Percentiles rank a stretch among this genome's conserved stretches.
phyloP scores from a whole-genome alignment of 2,329 filamentous ascomycete species.

The Colletotrichum sp. region DNA sequence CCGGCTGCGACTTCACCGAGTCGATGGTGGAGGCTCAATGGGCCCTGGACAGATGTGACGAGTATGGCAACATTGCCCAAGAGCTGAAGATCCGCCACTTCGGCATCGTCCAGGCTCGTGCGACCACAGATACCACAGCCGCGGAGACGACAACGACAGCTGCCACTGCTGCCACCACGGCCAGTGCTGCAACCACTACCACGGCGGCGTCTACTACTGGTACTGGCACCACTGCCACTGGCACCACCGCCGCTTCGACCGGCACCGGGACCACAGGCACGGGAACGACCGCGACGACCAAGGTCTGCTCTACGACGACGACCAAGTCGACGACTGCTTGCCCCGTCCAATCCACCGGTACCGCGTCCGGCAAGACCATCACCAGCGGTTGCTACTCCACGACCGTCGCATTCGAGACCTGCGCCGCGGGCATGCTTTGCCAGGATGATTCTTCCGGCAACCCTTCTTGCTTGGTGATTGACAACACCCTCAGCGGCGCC shows the following conservation, averaged over 20 bases:
- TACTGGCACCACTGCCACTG: slow-evolving; percentile 30
- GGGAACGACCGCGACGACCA: background rate
- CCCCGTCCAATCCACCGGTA: slow-evolving; percentile 36
- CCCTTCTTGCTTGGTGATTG: slow-evolving; percentile 47
- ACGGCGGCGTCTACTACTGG: background rate
- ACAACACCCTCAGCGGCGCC: slow-evolving; percentile 43
- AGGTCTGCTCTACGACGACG: slow-evolving; percentile 31
- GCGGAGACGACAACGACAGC: slow-evolving; percentile 13
- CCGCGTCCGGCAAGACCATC: slow-evolving; percentile 45
- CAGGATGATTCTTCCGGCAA: slow-evolving; percentile 41
- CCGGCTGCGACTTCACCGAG: slow-evolving; percentile 37
- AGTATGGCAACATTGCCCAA: background rate
- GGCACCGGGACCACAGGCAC: slow-evolving; percentile 25
- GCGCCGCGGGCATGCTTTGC: slow-evolving; percentile 51
- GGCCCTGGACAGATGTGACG: slow-evolving; percentile 35
- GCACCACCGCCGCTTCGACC: slow-evolving; percentile 22
- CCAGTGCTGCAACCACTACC: slow-evolving; percentile 30
- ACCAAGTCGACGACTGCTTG: slow-evolving; percentile 43
- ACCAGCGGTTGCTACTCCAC: slow-evolving; percentile 40
- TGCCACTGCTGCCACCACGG: slow-evolving; percentile 26
- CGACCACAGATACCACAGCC: slow-evolving; percentile 23
- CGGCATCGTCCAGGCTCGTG: slow-evolving; percentile 2
- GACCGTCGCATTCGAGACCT: slow-evolving; percentile 38
- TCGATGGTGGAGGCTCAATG: slow-evolving; percentile 33
- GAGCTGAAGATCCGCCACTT: slow-evolving; percentile 22